These are phyloP conservation scores for Neurospora africana DNA, from an alignment of 495 filamentous ascomycete genomes.

Conservation along the genomic window DNA sequence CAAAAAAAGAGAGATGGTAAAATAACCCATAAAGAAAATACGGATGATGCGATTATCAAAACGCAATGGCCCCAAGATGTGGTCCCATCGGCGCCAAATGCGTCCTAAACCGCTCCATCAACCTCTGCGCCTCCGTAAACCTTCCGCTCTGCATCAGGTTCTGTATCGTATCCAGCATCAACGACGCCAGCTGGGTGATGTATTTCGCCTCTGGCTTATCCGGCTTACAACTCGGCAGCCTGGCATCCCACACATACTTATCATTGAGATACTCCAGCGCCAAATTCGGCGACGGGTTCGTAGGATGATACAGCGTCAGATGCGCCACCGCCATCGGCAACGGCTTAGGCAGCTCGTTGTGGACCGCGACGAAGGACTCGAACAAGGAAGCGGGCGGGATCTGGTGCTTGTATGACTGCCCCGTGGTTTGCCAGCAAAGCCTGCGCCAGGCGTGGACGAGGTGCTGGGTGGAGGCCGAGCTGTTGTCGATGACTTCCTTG, in stretches of 20 bases:
- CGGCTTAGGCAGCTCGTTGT: slow-evolving; percentile 2
- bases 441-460: slow-evolving; percentile 18
- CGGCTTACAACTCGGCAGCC: neutral
- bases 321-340: slow-evolving; percentile 23
- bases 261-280: slow-evolving; percentile 24
- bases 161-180: slow-evolving; percentile 19
- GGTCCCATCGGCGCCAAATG: slow-evolving; percentile 1
- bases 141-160: slow-evolving; percentile 13
- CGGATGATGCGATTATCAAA: neutral
- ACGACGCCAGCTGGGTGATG: slow-evolving; percentile 1
- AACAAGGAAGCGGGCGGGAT: slow-evolving; percentile 25
- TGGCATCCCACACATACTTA: neutral
- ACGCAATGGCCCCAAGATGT: neutral
- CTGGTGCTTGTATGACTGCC: slow-evolving; percentile 16
- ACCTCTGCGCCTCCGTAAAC: slow-evolving; percentile 6
- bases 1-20: neutral
- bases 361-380: slow-evolving; percentile 29
- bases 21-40: neutral
- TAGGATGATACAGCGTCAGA: slow-evolving; percentile 32
- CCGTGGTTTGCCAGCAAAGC: slow-evolving; percentile 26
- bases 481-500: slow-evolving; percentile 14
- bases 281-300: slow-evolving; percentile 20
- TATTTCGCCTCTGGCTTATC: neutral
- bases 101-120: slow-evolving; percentile 7
- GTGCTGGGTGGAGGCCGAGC: neutral